Evolutionary conservation across 139 green algal species (phyloP).

Genomic region (Raphidocelis subcapitata): DNA sequence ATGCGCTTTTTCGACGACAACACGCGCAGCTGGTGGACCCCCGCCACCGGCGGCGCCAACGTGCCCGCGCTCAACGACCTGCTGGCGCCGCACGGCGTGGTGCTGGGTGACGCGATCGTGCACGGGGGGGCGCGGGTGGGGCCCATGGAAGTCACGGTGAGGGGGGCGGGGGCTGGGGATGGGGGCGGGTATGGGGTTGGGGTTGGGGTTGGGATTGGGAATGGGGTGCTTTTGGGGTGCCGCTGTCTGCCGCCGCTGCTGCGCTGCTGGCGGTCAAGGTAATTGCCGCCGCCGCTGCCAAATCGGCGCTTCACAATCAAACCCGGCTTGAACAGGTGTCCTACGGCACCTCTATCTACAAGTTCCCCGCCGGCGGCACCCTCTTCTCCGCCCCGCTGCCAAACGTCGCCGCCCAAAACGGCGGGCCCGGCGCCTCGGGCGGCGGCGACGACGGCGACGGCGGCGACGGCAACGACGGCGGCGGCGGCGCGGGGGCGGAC

Average conservation of each 20-base stretch:
- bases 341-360: slow-evolving; percentile 58
- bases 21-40: slow-evolving; percentile 89
- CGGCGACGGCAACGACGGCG: slow-evolving; percentile 9
- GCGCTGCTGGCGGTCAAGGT: too few relatives aligned
- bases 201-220: too few relatives aligned
- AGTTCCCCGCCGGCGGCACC: slow-evolving; percentile 60
- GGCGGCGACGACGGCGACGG: too few relatives aligned
- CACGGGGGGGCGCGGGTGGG: slow-evolving; percentile 32
- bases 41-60: slow-evolving; percentile 88
- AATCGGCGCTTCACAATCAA: too few relatives aligned
- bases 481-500: neutral
- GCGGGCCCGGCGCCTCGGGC: too few relatives aligned
- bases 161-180: slow-evolving; percentile 2
- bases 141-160: slow-evolving; percentile 7
- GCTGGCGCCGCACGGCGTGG: slow-evolving; percentile 77
- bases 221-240: too few relatives aligned
- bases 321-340: slow-evolving; percentile 11
- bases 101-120: slow-evolving; percentile 75
- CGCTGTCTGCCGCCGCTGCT: too few relatives aligned
- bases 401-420: slow-evolving; percentile 30
- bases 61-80: slow-evolving; percentile 97
- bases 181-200: too few relatives aligned
- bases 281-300: too few relatives aligned
- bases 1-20: slow-evolving; percentile 99
- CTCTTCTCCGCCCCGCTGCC: slow-evolving; percentile 39